A percentile compares a stretch with the other conserved stretches of the same genome.
phyloP scores from a whole-genome alignment of 495 filamentous ascomycete genomes.

The Hypomontagnella monticulosa region DNA sequence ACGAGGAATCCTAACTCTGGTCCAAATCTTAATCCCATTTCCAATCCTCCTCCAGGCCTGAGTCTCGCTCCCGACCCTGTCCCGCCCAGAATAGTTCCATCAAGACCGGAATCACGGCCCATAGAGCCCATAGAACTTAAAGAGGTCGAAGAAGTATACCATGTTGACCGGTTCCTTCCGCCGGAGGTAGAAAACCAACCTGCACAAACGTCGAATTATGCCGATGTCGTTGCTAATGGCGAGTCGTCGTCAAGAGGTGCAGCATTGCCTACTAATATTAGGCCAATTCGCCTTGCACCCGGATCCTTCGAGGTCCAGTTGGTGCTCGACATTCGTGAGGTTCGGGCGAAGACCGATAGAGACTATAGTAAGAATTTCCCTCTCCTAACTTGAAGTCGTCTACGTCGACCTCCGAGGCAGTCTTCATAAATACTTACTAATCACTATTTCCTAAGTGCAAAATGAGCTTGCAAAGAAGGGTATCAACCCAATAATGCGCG shows the following conservation, averaged over 20 bases:
- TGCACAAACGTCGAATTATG: conserved; percentile 34
- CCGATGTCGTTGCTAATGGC: conserved; percentile 56
- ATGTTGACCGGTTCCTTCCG: conserved; percentile 27
- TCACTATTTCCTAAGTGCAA: conserved; percentile 52
- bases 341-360: conserved; percentile 77
- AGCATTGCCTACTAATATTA: conserved; percentile 58
- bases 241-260: conserved; percentile 43
- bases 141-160: not conserved
- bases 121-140: conserved; percentile 13
- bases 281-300: conserved; percentile 68
- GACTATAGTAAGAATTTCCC: conserved; percentile 64
- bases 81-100: not conserved
- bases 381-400: not conserved
- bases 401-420: not conserved
- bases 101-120: conserved; percentile 20
- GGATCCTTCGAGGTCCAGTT: conserved; percentile 77
- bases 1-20: conserved; percentile 44
- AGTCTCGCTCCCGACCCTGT: not conserved
- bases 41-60: not conserved
- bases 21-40: conserved; percentile 4
- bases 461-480: conserved; percentile 75
- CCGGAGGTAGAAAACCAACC: conserved; percentile 31
- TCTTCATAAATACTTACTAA: conserved; percentile 3
- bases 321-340: conserved; percentile 80
- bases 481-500: conserved; percentile 69